These are phyloP conservation scores for Micromonas pusilla DNA, from an alignment of 139 green algal species.

Conservation along the genomic window DNA sequence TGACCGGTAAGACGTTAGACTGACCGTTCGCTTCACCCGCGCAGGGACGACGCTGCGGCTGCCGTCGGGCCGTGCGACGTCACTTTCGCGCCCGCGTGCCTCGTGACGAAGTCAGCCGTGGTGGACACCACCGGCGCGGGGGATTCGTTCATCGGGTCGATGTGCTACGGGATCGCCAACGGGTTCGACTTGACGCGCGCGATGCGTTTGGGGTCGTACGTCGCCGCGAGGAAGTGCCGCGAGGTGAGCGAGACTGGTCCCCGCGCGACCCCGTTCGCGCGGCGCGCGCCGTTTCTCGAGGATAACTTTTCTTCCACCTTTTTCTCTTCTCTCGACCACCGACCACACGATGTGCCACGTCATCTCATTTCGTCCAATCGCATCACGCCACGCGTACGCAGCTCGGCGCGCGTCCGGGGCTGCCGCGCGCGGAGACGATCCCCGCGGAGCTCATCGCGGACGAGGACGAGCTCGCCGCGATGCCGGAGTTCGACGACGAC, in stretches of 20 bases:
- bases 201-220: constrained; percentile 55
- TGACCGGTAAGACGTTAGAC: no score
- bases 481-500: background rate
- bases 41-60: background rate
- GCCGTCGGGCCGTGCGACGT: background rate
- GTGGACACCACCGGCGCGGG: constrained; percentile 88
- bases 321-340: no score
- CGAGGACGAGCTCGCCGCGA: no score
- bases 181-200: constrained; percentile 40
- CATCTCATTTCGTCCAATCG: no score
- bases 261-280: no score
- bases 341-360: no score
- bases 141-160: constrained; percentile 82
- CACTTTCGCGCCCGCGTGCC: background rate
- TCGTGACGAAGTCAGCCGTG: constrained; percentile 35
- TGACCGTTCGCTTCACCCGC: no score
- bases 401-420: constrained; percentile 64
- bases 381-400: no score
- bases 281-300: no score
- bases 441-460: background rate
- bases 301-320: no score
- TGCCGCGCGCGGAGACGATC: constrained; percentile 42
- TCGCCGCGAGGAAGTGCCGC: constrained; percentile 78
- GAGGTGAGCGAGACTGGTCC: no score
- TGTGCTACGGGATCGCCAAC: constrained; percentile 66